Evolutionary conservation across 148 eudicot species (phyloP), one percentile per base, ranked within the genome.

Genomic region (Fagopyrum tataricum): DNA sequence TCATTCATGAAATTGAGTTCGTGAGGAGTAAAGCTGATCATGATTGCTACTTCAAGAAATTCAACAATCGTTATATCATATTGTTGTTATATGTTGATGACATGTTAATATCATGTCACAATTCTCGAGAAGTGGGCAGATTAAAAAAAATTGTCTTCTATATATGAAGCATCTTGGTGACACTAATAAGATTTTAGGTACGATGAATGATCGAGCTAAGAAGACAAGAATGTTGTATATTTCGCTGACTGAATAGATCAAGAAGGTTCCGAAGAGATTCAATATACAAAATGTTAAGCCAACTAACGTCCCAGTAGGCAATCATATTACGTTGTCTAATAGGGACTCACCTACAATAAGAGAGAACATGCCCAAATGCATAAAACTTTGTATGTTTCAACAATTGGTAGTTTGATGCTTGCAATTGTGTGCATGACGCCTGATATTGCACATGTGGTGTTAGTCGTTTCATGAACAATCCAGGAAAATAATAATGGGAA

Each of bases 21-120:
- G 14, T 15, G 26, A 23, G 42, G 11, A 18, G 11, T 67, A 1
- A 67, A 37, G 5, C 14, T 23, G 70, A 37, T 37, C 70, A 67
- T 15, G 31, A 7, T 21, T 21, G 24, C 0, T 67, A 67, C 42
- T 21, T 67, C 2, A 31, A 67, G 43, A 37, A 23, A 5, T 67
- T 67, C 2, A 2, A 67, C 37, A 15, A 37, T 14, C 1, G 0
- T 9, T 21, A 5, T 26, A 37, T 67, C 42, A 23, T 31, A 12
- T 0, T 67, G 42, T 11, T 37, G n/a, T 11, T 67, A 67, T 67
- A 67, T 37, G 70, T 37, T 21, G 70, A 67, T 67, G 70, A 31
- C 37, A 31, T 31, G 37, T 31, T 31, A 31, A 31, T 1, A 31
- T 2, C 37, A 31, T 31, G 37, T 31, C 2, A 2, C 2, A 31